These are phyloP conservation scores for Tetraselmis striata DNA, from an alignment of 139 green algal genomes.

Conservation along the genomic window DNA sequence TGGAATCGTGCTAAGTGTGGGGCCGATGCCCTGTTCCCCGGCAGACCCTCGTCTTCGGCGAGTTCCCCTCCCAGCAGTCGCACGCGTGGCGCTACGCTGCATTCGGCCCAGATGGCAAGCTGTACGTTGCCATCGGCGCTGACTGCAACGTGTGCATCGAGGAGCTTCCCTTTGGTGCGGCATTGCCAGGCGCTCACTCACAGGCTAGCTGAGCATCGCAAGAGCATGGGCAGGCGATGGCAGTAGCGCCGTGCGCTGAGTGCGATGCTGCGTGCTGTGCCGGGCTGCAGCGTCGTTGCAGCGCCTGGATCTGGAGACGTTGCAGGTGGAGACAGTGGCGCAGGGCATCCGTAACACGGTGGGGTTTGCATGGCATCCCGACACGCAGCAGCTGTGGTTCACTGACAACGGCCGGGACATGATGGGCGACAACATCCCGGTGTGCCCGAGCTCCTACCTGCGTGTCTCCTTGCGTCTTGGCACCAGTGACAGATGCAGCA, in stretches of 20 bases:
- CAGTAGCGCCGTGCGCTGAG: no score
- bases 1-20: no score
- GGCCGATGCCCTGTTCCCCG: no score
- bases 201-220: no score
- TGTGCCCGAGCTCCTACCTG: no score
- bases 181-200: neutral
- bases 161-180: neutral
- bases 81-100: conserved; percentile 27
- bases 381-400: conserved; percentile 25
- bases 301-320: neutral
- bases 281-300: neutral
- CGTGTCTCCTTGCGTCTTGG: no score
- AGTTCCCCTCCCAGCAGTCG: conserved; percentile 3
- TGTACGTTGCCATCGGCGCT: conserved; percentile 25
- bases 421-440: conserved; percentile 20
- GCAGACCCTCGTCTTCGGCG: conserved; percentile 5
- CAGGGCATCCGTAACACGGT: conserved; percentile 28
- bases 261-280: no score
- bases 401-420: conserved; percentile 33
- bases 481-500: no score
- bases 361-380: conserved; percentile 35
- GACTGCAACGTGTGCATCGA: conserved; percentile 19
- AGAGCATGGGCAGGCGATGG: no score
- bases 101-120: conserved; percentile 24
- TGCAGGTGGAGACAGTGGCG: conserved; percentile 10